These are phyloP conservation scores for Penicillium fuscoglaucum DNA, from an alignment of 2,329 filamentous ascomycete species.

Conservation along the genomic window DNA sequence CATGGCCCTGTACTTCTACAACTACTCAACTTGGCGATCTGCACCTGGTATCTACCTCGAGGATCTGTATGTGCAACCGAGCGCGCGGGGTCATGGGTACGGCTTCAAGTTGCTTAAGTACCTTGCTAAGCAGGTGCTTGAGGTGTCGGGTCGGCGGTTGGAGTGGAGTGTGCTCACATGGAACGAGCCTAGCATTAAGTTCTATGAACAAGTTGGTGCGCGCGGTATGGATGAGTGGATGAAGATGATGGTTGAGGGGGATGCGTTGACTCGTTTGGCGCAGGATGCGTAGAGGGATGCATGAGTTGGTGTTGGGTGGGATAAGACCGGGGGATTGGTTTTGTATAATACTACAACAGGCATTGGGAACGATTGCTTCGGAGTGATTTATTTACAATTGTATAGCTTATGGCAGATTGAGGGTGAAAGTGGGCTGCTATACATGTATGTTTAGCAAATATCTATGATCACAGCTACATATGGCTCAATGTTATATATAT, in stretches of 20 bases:
- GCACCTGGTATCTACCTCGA: slow-evolving; percentile 88
- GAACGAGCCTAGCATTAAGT: slow-evolving; percentile 87
- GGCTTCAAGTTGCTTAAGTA: slow-evolving; percentile 72
- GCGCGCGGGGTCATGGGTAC: slow-evolving; percentile 73
- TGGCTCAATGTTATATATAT: neutral
- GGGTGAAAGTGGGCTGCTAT: neutral
- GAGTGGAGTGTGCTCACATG: slow-evolving; percentile 92
- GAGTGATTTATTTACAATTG: neutral
- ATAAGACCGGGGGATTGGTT: neutral
- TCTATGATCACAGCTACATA: neutral
- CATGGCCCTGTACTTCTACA: slow-evolving; percentile 92
- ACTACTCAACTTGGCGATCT: slow-evolving; percentile 92
- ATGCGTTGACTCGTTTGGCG: slow-evolving; percentile 45
- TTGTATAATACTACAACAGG: neutral
- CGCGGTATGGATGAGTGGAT: slow-evolving; percentile 50
- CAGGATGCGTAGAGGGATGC: slow-evolving; percentile 19
- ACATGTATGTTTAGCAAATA: neutral
- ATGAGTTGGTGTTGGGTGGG: neutral
- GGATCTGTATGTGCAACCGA: slow-evolving; percentile 78
- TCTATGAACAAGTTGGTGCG: slow-evolving; percentile 63
- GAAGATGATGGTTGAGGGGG: slow-evolving; percentile 53
- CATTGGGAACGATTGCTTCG: neutral
- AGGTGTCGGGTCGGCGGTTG: slow-evolving; percentile 70
- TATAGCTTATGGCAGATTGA: neutral
- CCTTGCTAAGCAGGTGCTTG: slow-evolving; percentile 75